Conservation (phyloP, 495 filamentous ascomycete species). For the Apodospora peruviana region DNA sequence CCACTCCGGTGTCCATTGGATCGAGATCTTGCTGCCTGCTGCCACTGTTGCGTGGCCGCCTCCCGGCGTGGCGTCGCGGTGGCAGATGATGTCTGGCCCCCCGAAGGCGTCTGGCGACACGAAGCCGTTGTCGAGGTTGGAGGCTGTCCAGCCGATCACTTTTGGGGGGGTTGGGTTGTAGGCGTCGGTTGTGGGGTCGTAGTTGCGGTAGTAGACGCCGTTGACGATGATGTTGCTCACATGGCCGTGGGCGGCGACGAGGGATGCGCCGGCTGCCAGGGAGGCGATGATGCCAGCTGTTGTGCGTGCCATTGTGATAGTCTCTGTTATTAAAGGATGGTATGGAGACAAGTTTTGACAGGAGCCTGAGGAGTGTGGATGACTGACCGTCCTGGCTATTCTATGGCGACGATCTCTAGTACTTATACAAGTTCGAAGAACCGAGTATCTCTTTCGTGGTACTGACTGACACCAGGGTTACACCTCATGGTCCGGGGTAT, state of each 20-base stretch:
- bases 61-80: conserved; percentile 35
- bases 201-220: conserved; percentile 44
- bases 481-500: too few species aligned
- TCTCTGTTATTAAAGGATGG: neutral
- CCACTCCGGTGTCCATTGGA: conserved; percentile 44
- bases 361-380: neutral
- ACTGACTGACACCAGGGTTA: too few species aligned
- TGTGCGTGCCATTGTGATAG: neutral
- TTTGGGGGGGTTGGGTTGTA: conserved; percentile 39
- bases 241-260: conserved; percentile 57
- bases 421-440: too few species aligned
- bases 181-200: conserved; percentile 35
- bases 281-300: conserved; percentile 30
- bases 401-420: too few species aligned
- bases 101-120: conserved; percentile 43
- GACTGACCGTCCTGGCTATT: too few species aligned
- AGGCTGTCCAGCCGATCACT: conserved; percentile 50
- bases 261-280: conserved; percentile 45
- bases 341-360: neutral
- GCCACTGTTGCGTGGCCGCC: conserved; percentile 33
- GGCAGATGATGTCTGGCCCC: conserved; percentile 48
- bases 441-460: too few species aligned
- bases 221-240: conserved; percentile 55
- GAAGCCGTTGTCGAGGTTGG: conserved; percentile 56
- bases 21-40: conserved; percentile 36